Conservation (phyloP, 768 basidiomycete genomes). For the Sistotremastrum suecicum region DNA sequence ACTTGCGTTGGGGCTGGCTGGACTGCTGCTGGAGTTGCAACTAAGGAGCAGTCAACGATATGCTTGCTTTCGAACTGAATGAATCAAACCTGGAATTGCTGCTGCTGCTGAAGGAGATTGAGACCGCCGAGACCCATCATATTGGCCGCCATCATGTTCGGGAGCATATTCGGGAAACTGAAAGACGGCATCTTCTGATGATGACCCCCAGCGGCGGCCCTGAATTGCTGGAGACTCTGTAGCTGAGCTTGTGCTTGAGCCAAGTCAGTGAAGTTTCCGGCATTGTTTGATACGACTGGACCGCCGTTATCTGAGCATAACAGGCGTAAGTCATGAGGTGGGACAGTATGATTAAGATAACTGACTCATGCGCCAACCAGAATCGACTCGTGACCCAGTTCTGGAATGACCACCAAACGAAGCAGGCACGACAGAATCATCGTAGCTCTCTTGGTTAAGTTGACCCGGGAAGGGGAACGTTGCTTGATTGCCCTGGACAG, state of each 20-base stretch:
- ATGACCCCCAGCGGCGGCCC: slow-evolving; percentile 86
- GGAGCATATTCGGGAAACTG: slow-evolving; percentile 96
- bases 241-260: slow-evolving; percentile 96
- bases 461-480: slow-evolving; percentile 3
- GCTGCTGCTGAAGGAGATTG: slow-evolving; percentile 83
- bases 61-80: not conserved
- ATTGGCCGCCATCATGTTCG: slow-evolving; percentile 93
- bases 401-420: slow-evolving; percentile 57
- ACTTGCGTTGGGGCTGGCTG: slow-evolving; percentile 90
- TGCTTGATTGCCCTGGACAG: slow-evolving; percentile 26
- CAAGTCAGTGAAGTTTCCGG: slow-evolving; percentile 65
- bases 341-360: slow-evolving; percentile 9
- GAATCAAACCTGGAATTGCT: slow-evolving; percentile 61
- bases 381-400: slow-evolving; percentile 61
- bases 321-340: slow-evolving; percentile 5
- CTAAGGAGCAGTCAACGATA: slow-evolving; percentile 6
- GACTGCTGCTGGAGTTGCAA: slow-evolving; percentile 90
- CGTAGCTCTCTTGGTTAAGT: slow-evolving; percentile 46
- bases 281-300: slow-evolving; percentile 37
- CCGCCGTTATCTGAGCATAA: slow-evolving; percentile 48
- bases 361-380: slow-evolving; percentile 84
- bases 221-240: slow-evolving; percentile 91
- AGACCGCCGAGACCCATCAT: slow-evolving; percentile 85
- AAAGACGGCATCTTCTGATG: slow-evolving; percentile 97
- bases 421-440: slow-evolving; percentile 62